phyloP scores from a whole-genome alignment of 805 yeast species.

The Priceomyces fermenticarens region DNA sequence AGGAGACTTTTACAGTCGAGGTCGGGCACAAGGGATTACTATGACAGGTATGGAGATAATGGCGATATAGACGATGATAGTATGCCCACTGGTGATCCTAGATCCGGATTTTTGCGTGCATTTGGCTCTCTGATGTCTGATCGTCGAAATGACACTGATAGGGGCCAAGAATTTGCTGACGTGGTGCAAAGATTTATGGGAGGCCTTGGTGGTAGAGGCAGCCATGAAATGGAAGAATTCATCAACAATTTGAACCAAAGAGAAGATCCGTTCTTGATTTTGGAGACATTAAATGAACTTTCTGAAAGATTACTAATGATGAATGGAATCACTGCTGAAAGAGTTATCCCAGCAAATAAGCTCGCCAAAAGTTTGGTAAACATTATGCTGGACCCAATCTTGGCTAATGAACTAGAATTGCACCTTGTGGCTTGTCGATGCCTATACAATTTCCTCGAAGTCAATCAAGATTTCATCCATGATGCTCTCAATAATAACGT shows the following conservation, averaged over 20 bases:
- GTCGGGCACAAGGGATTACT: conserved; percentile 9
- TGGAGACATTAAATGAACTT: conserved; percentile 64
- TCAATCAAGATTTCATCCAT: conserved; percentile 60
- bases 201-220: conserved; percentile 21
- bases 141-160: conserved; percentile 11
- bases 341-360: conserved; percentile 58
- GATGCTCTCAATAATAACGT: conserved; percentile 64
- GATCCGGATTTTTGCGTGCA: conserved; percentile 24
- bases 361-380: conserved; percentile 53
- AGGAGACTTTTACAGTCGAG: conserved; percentile 17
- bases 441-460: conserved; percentile 75
- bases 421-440: conserved; percentile 83
- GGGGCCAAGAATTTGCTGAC: conserved; percentile 23
- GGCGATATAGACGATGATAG: conserved; percentile 16
- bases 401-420: conserved; percentile 69
- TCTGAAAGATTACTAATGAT: conserved; percentile 66
- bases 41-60: conserved; percentile 4
- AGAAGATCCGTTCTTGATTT: conserved; percentile 57
- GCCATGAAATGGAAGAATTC: conserved; percentile 30
- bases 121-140: conserved; percentile 17
- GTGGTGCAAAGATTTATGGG: conserved; percentile 34
- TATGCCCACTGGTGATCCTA: conserved; percentile 14
- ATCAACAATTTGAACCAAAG: conserved; percentile 38
- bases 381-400: conserved; percentile 55
- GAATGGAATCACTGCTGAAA: conserved; percentile 59